A percentile compares a stretch with the other conserved stretches of the same genome.
These are phyloP conservation scores for Blepharisma japonicum DNA, from an alignment of 73 alveolate species.

Conservation along the genomic window DNA sequence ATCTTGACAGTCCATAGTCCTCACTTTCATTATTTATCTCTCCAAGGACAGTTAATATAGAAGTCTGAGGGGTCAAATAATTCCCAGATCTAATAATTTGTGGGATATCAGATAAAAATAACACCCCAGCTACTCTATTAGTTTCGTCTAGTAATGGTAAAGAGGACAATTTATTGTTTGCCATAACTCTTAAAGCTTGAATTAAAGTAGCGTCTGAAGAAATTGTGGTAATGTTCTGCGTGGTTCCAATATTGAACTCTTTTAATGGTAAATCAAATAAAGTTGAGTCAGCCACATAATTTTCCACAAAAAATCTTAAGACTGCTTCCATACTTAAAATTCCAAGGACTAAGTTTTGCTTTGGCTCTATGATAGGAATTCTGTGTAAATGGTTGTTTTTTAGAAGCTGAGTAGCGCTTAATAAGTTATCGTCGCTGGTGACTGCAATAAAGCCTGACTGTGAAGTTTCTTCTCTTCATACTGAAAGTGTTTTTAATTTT, in stretches of 20 bases:
- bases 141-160: slow-evolving; percentile 15
- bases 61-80: slow-evolving; percentile 9
- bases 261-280: neutral
- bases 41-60: neutral
- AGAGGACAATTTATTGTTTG: slow-evolving; percentile 11
- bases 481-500: neutral
- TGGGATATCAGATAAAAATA: slow-evolving; percentile 24
- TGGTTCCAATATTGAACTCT: slow-evolving; percentile 9
- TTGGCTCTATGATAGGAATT: slow-evolving; percentile 21
- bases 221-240: neutral
- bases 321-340: slow-evolving; percentile 18
- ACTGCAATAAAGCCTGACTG: neutral
- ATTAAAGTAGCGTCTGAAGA: neutral
- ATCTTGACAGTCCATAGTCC: slow-evolving; percentile 23
- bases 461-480: slow-evolving; percentile 10
- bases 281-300: slow-evolving; percentile 22
- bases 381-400: slow-evolving; percentile 13
- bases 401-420: neutral
- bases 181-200: slow-evolving; percentile 18
- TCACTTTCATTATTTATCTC: neutral
- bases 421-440: slow-evolving; percentile 8
- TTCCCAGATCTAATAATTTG: slow-evolving; percentile 18
- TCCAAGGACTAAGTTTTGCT: slow-evolving; percentile 22
- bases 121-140: neutral
- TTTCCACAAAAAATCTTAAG: slow-evolving; percentile 17